Conservation (phyloP, 2,329 filamentous ascomycete species). For the Colletotrichum spinosum region DNA sequence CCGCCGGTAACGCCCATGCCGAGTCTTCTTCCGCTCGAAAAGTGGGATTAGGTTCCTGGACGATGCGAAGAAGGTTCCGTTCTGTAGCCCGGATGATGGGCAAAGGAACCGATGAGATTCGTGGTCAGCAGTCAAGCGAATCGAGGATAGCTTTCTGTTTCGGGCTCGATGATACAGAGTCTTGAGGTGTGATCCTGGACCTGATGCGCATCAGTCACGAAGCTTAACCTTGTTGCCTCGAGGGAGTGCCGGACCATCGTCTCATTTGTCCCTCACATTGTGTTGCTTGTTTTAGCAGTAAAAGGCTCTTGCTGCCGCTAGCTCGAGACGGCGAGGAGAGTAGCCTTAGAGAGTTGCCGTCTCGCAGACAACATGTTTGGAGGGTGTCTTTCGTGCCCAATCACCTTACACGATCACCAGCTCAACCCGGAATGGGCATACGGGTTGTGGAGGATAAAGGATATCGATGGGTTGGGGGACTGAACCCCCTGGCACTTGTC, state of each 20-base stretch:
- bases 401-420: neutral
- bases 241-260: neutral
- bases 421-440: neutral
- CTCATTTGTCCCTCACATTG: neutral
- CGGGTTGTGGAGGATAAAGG: constrained; percentile 6
- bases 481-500: neutral
- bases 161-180: constrained; percentile 9
- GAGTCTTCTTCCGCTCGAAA: too few relatives aligned
- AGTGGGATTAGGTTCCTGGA: too few relatives aligned
- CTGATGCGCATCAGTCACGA: constrained; percentile 19
- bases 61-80: too few relatives aligned
- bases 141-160: constrained; percentile 9
- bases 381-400: constrained; percentile 4
- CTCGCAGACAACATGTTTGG: neutral
- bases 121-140: constrained; percentile 14
- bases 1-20: too few relatives aligned
- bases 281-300: too few relatives aligned
- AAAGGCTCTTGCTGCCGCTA: too few relatives aligned
- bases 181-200: constrained; percentile 16
- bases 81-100: too few relatives aligned
- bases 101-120: constrained; percentile 12
- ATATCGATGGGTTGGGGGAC: constrained; percentile 24
- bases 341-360: too few relatives aligned
- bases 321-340: too few relatives aligned
- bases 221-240: constrained; percentile 20